Percentiles rank a stretch among this genome's conserved stretches.
Conservation (phyloP, 306 rosid species). For the Pyrus betulifolia region DNA sequence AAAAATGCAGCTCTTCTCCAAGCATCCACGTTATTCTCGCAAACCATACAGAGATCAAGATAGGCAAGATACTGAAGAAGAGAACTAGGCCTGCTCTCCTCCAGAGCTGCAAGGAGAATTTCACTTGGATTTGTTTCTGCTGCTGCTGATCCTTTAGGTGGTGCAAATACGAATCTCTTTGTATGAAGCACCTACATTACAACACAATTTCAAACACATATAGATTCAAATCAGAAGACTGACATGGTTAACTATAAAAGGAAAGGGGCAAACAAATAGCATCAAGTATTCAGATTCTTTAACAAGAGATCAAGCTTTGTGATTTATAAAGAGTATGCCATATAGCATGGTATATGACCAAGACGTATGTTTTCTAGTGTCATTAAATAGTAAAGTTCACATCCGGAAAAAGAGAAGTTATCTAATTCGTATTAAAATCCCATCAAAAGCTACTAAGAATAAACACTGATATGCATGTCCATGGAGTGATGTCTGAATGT, state of each 20-base stretch:
- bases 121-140: slow-evolving; percentile 97
- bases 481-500: neutral
- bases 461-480: neutral
- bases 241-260: slow-evolving; percentile 11
- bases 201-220: slow-evolving; percentile 24
- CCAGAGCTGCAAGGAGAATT: slow-evolving; percentile 85
- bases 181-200: slow-evolving; percentile 67
- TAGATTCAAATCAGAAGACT: slow-evolving; percentile 3
- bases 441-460: neutral
- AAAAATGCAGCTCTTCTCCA: slow-evolving; percentile 98
- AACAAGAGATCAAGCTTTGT: neutral
- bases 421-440: neutral
- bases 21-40: slow-evolving; percentile 82
- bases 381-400: neutral
- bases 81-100: slow-evolving; percentile 68
- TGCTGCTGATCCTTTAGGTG: slow-evolving; percentile 97
- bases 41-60: slow-evolving; percentile 91
- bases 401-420: neutral
- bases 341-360: neutral
- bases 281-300: neutral
- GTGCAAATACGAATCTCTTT: slow-evolving; percentile 79
- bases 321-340: neutral
- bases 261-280: neutral
- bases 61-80: slow-evolving; percentile 89
- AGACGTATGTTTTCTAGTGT: neutral